Conservation (phyloP, 169 alveolate genomes). For the Perkinsus olseni region DNA sequence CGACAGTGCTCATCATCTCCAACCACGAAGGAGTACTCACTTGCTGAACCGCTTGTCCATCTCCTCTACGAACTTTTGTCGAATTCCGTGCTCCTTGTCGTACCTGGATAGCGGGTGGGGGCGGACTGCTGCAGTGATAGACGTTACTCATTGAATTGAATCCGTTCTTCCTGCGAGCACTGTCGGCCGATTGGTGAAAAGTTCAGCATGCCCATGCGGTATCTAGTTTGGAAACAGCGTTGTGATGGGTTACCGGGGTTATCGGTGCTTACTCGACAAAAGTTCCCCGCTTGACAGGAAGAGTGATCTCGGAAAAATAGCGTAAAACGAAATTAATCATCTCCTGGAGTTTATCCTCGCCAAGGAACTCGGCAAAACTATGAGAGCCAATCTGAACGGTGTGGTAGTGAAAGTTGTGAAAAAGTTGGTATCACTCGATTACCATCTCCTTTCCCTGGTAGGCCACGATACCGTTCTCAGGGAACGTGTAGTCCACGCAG, state of each 20-base stretch:
- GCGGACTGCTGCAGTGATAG: too few species aligned
- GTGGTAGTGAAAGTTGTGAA: background rate
- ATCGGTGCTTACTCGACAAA: conserved; percentile 52
- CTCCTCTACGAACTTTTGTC: conserved; percentile 16
- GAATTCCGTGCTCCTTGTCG: background rate
- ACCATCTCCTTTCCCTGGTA: conserved; percentile 43
- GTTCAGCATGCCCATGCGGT: conserved; percentile 84
- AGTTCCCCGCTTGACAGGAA: conserved; percentile 78
- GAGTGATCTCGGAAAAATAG: conserved; percentile 71
- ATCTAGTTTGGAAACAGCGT: background rate
- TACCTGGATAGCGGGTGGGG: background rate
- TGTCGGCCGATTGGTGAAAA: conserved; percentile 92
- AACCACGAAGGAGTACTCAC: conserved; percentile 17
- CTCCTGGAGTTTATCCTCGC: conserved; percentile 64
- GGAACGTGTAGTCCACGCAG: conserved; percentile 41
- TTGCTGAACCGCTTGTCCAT: conserved; percentile 19
- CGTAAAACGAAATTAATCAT: conserved; percentile 68
- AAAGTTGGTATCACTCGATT: too few species aligned
- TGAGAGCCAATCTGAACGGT: conserved; percentile 3
- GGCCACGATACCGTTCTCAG: conserved; percentile 72
- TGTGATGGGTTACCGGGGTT: background rate
- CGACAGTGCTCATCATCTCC: too few species aligned
- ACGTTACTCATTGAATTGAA: conserved; percentile 37
- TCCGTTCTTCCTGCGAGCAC: conserved; percentile 75
- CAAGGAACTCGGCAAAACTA: conserved; percentile 52